Conservation (phyloP, 2,329 filamentous ascomycete species). For the Gnomoniopsis smithogilvyi region DNA sequence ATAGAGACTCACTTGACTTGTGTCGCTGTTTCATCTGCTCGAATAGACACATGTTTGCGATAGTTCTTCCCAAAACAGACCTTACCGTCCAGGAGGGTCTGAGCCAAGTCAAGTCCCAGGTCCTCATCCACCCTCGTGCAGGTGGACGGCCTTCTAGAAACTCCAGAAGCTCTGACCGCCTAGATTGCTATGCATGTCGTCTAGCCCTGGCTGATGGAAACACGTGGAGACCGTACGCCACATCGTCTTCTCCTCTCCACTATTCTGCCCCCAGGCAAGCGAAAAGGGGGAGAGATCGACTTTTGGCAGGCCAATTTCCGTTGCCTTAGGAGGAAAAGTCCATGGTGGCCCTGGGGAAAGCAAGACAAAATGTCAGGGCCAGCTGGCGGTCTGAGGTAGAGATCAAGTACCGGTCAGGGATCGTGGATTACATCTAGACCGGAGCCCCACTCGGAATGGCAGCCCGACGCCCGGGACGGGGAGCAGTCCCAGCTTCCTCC, state of each 20-base stretch:
- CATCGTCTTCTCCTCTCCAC: neutral
- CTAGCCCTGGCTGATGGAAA: slow-evolving; percentile 4
- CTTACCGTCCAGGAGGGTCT: neutral
- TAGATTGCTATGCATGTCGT: neutral
- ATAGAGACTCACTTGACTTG: too few relatives aligned
- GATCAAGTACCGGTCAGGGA: neutral
- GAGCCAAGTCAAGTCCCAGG: neutral
- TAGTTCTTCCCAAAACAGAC: neutral
- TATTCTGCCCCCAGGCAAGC: neutral
- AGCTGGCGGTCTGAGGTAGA: slow-evolving; percentile 1
- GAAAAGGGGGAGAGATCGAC: neutral
- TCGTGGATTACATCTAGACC: neutral
- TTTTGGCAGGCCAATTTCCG: neutral
- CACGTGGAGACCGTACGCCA: slow-evolving; percentile 4
- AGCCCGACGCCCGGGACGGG: slow-evolving; percentile 18
- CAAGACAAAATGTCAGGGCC: neutral
- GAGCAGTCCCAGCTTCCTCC: slow-evolving; percentile 18
- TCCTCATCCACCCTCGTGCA: neutral
- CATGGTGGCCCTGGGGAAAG: neutral
- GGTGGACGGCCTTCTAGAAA: neutral
- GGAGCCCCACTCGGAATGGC: slow-evolving; percentile 12
- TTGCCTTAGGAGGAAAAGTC: neutral
- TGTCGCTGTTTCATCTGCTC: too few relatives aligned
- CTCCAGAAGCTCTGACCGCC: slow-evolving; percentile 7
- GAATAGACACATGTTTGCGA: neutral